Percentiles rank a stretch among this genome's conserved stretches.
These are phyloP conservation scores for Botrytis elliptica DNA, from an alignment of 2,329 filamentous ascomycete species.

Conservation along the genomic window DNA sequence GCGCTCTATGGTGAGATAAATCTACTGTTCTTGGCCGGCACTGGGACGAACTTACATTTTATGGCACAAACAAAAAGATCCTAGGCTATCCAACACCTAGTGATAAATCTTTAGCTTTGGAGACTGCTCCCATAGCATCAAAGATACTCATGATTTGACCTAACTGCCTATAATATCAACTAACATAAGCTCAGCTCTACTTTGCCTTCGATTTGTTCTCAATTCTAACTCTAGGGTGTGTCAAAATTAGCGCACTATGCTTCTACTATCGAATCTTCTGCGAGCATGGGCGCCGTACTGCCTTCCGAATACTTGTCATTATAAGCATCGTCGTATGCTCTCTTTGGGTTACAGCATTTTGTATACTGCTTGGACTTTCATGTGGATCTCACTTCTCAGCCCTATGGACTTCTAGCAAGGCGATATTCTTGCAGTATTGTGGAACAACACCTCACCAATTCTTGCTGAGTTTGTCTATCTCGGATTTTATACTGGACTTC, in stretches of 20 bases:
- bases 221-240: neutral
- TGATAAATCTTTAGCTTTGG: neutral
- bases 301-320: neutral
- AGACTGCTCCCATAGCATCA: neutral
- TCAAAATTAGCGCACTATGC: slow-evolving; percentile 15
- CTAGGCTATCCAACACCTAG: neutral
- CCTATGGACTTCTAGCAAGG: neutral
- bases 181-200: neutral
- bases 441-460: neutral
- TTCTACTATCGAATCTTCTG: slow-evolving; percentile 19
- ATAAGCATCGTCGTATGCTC: neutral
- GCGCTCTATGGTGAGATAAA: neutral
- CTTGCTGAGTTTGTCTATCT: neutral
- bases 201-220: neutral
- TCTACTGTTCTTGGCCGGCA: too few species aligned
- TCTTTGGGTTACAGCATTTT: neutral
- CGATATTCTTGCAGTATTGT: neutral
- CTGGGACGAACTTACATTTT: too few species aligned
- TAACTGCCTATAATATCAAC: neutral
- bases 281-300: neutral
- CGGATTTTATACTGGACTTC: slow-evolving; percentile 1
- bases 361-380: neutral
- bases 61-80: neutral
- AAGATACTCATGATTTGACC: neutral
- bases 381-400: slow-evolving; percentile 7